phyloP scores from a whole-genome alignment of 1,139 yeast genomes.

The Lodderomyces oxycetoniae region DNA sequence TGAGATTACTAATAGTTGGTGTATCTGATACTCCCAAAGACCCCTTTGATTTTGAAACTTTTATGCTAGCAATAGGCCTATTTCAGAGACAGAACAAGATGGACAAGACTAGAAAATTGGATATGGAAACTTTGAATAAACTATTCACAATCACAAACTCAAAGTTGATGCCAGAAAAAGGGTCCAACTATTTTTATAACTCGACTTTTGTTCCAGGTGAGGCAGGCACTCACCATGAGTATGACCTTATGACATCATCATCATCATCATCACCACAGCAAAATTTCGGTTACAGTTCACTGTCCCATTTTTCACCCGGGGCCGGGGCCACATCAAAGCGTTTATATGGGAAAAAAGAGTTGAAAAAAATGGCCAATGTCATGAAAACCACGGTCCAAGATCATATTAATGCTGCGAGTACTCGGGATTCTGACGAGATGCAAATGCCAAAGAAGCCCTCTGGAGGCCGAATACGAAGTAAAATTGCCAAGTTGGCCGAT shows the following conservation, averaged over 20 bases:
- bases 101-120: conserved; percentile 54
- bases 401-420: conserved; percentile 30
- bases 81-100: conserved; percentile 58
- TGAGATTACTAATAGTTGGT: conserved; percentile 61
- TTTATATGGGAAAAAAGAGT: conserved; percentile 42
- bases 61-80: conserved; percentile 56
- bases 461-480: conserved; percentile 31
- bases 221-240: conserved; percentile 4
- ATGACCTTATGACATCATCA: conserved; percentile 6
- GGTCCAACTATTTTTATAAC: conserved; percentile 13
- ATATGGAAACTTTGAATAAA: conserved; percentile 57
- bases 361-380: conserved; percentile 59
- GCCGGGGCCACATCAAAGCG: conserved; percentile 19
- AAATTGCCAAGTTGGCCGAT: conserved; percentile 36
- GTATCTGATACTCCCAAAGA: conserved; percentile 83
- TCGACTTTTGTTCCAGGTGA: conserved; percentile 8
- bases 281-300: neutral
- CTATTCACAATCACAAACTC: conserved; percentile 58
- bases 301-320: too few species aligned
- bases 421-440: conserved; percentile 24
- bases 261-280: neutral
- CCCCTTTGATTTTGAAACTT: conserved; percentile 71
- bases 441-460: conserved; percentile 11
- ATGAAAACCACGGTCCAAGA: conserved; percentile 77
- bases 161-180: conserved; percentile 28